These are phyloP conservation scores for Calcarisporium arbuscula DNA, from an alignment of 2,329 filamentous ascomycete species.

Conservation along the genomic window DNA sequence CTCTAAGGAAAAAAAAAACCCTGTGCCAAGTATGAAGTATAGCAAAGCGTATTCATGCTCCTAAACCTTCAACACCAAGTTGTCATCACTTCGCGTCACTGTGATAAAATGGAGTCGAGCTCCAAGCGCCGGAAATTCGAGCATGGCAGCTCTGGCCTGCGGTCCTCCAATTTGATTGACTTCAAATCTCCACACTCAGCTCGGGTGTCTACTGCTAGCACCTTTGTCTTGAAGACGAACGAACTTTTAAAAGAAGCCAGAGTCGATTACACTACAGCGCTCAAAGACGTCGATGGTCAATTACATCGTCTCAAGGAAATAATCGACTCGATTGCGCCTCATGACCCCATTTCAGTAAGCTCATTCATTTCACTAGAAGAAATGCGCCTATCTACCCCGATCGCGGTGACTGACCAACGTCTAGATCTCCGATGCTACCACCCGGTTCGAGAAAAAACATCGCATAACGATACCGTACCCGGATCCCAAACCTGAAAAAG, in stretches of 20 bases:
- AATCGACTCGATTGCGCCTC: slow-evolving; percentile 44
- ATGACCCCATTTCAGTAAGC: slow-evolving; percentile 45
- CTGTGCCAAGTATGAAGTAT: slow-evolving; percentile 2
- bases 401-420: neutral
- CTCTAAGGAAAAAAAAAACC: slow-evolving; percentile 9
- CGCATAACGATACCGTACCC: slow-evolving; percentile 77
- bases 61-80: neutral
- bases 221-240: slow-evolving; percentile 53
- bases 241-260: slow-evolving; percentile 51
- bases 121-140: slow-evolving; percentile 44
- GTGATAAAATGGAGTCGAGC: slow-evolving; percentile 37
- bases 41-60: slow-evolving; percentile 1
- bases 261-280: slow-evolving; percentile 43
- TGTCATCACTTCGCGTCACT: too few relatives aligned
- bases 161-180: slow-evolving; percentile 30
- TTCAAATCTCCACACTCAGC: slow-evolving; percentile 34
- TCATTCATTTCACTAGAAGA: neutral
- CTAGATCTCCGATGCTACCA: slow-evolving; percentile 61
- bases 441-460: slow-evolving; percentile 60
- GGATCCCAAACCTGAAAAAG: slow-evolving; percentile 66
- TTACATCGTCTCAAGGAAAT: slow-evolving; percentile 46
- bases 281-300: slow-evolving; percentile 42
- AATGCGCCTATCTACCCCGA: neutral
- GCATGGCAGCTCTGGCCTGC: slow-evolving; percentile 28
- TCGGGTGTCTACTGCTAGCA: slow-evolving; percentile 40